phyloP scores from a whole-genome alignment of 805 yeast species.

The Metschnikowia sp. region DNA sequence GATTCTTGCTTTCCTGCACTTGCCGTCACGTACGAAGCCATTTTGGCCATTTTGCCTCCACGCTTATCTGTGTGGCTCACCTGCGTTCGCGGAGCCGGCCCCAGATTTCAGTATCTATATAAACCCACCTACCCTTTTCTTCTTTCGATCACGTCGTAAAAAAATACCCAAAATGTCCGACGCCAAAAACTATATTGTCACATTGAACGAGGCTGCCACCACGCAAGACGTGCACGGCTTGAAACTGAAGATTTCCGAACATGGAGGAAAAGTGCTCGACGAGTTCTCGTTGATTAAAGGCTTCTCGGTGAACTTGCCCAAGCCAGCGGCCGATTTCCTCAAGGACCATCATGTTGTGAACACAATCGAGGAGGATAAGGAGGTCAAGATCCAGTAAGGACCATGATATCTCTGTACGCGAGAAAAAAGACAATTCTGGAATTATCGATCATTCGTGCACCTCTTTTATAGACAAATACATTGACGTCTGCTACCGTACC shows the following conservation, averaged over 20 bases:
- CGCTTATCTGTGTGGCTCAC: too few relatives aligned
- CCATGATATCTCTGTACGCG: background rate
- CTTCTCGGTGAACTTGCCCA: slow-evolving; percentile 57
- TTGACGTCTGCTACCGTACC: too few relatives aligned
- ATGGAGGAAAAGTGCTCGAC: slow-evolving; percentile 61
- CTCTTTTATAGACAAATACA: too few relatives aligned
- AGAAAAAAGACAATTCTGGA: background rate
- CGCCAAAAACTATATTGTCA: slow-evolving; percentile 37
- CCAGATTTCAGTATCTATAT: background rate
- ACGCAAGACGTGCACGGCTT: slow-evolving; percentile 38
- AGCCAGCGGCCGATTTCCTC: slow-evolving; percentile 46
- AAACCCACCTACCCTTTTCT: background rate
- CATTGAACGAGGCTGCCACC: slow-evolving; percentile 44
- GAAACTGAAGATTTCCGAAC: slow-evolving; percentile 45
- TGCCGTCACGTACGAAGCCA: background rate
- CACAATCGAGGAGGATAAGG: slow-evolving; percentile 64
- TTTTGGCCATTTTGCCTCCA: too few relatives aligned
- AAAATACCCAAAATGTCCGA: slow-evolving; percentile 5
- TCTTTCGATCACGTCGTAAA: background rate
- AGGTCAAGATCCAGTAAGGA: slow-evolving; percentile 45
- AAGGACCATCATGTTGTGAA: slow-evolving; percentile 50
- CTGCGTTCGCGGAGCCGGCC: background rate
- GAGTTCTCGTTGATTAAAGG: slow-evolving; percentile 69
- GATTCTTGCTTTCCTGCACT: slow-evolving; percentile 8
- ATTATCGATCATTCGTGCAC: too few relatives aligned